A percentile compares a stretch with the other conserved stretches of the same genome.
These are phyloP conservation scores for Aphanoascus verrucosus DNA, from an alignment of 2,329 filamentous ascomycete species.

Conservation along the genomic window DNA sequence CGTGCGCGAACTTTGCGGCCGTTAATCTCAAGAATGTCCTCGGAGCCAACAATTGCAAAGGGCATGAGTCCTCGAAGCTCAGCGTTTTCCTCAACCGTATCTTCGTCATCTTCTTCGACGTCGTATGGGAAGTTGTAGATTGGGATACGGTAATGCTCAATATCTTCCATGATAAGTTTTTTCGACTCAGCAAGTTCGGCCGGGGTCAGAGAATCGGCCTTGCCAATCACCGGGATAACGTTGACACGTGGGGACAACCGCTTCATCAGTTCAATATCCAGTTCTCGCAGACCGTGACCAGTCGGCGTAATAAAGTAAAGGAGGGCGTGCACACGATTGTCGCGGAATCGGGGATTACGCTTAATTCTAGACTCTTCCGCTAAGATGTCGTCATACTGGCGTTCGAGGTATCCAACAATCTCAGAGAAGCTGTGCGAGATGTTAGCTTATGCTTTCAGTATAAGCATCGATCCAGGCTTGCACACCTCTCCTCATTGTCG, in stretches of 20 bases:
- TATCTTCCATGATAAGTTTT: constrained; percentile 99
- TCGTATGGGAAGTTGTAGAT: constrained; percentile 99
- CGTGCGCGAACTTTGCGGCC: constrained; percentile 85
- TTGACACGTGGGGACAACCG: constrained; percentile 95
- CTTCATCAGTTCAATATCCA: constrained; percentile 99
- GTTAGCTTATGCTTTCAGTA: constrained; percentile 1
- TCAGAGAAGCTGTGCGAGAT: constrained; percentile 64
- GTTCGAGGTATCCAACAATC: constrained; percentile 95
- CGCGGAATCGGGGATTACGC: constrained; percentile 98
- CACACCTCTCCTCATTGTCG: constrained; percentile 94
- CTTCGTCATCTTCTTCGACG: constrained; percentile 98
- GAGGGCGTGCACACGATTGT: constrained; percentile 96
- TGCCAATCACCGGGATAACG: constrained; percentile 97
- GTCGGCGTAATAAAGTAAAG: constrained; percentile 99
- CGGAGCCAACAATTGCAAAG: constrained; percentile 95
- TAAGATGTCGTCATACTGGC: constrained; percentile 98
- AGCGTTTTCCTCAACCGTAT: constrained; percentile 97
- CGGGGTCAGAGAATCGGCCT: constrained; percentile 93
- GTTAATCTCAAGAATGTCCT: constrained; percentile 88
- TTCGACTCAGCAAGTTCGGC: constrained; percentile 96
- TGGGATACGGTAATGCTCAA: constrained; percentile 98
- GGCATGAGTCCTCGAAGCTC: constrained; percentile 96
- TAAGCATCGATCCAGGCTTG: background rate
- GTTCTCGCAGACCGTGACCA: constrained; percentile 91
- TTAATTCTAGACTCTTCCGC: constrained; percentile 99